phyloP scores from a whole-genome alignment of 2,329 filamentous ascomycete genomes.

The Metarhizium anisopliae region DNA sequence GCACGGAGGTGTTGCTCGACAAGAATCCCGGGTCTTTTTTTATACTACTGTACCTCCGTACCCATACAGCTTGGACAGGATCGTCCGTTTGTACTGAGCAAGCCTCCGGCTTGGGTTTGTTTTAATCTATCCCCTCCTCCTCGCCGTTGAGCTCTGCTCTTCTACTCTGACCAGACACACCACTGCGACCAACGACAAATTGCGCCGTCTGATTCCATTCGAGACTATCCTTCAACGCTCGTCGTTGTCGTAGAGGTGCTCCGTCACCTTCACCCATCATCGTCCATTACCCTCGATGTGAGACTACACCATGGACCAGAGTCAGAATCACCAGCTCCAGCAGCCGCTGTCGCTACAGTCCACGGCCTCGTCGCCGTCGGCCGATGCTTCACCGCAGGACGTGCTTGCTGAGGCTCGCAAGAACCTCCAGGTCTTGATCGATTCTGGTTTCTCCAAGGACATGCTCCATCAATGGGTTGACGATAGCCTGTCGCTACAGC shows the following conservation, averaged over 20 bases:
- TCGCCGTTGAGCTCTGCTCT: slow-evolving; percentile 4
- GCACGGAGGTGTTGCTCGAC: slow-evolving; percentile 4
- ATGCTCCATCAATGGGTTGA: slow-evolving; percentile 32
- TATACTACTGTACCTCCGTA: slow-evolving; percentile 3
- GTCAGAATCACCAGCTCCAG: slow-evolving; percentile 18
- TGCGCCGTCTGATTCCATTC: slow-evolving; percentile 3
- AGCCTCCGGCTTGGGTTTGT: background rate
- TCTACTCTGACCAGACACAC: slow-evolving; percentile 4
- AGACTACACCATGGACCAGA: slow-evolving; percentile 23
- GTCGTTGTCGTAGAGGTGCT: slow-evolving; percentile 8
- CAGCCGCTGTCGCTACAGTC: slow-evolving; percentile 14
- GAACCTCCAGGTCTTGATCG: slow-evolving; percentile 36
- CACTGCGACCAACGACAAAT: slow-evolving; percentile 5
- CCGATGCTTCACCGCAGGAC: slow-evolving; percentile 30
- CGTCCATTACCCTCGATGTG: slow-evolving; percentile 16
- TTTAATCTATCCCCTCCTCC: slow-evolving; percentile 8
- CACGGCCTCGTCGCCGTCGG: slow-evolving; percentile 11
- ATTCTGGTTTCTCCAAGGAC: slow-evolving; percentile 35
- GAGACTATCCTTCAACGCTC: slow-evolving; percentile 4
- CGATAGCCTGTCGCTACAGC: slow-evolving; percentile 25
- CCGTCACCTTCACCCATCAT: slow-evolving; percentile 9
- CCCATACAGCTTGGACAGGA: slow-evolving; percentile 5
- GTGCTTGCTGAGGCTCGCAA: slow-evolving; percentile 35
- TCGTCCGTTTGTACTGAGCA: background rate
- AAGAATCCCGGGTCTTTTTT: slow-evolving; percentile 4